Evolutionary conservation across 2,329 filamentous ascomycete species (phyloP).

Genomic region (Pyrenochaeta sp.): DNA sequence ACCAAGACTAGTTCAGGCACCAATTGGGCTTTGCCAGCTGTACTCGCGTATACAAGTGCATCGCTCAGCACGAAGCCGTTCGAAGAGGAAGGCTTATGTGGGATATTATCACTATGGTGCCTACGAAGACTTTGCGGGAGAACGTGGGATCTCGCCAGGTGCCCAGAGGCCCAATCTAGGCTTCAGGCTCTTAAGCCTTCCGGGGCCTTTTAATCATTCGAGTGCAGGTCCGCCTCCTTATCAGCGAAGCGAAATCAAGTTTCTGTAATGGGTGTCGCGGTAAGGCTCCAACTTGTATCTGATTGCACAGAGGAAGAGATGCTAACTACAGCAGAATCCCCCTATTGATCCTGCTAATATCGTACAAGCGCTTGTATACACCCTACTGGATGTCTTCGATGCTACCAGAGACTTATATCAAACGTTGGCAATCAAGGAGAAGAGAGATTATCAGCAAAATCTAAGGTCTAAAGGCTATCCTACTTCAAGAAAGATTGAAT

Average conservation of each 20-base stretch:
- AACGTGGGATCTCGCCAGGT: constrained; percentile 29
- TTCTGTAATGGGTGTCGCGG: constrained; percentile 34
- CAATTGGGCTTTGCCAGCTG: constrained; percentile 49
- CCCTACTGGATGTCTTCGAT: constrained; percentile 46
- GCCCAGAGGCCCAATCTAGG: constrained; percentile 21
- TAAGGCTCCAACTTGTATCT: constrained; percentile 22
- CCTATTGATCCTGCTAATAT: constrained; percentile 37
- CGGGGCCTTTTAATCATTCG: constrained; percentile 23
- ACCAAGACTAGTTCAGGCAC: constrained; percentile 21
- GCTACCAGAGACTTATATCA: constrained; percentile 44
- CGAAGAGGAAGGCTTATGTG: constrained; percentile 20
- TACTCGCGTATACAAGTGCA: constrained; percentile 45
- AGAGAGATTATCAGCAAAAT: constrained; percentile 41
- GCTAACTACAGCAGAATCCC: constrained; percentile 32
- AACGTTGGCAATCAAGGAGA: constrained; percentile 43
- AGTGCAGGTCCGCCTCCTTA: constrained; percentile 19
- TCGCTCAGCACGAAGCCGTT: constrained; percentile 39
- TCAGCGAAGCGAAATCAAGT: constrained; percentile 14
- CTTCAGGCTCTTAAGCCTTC: constrained; percentile 25
- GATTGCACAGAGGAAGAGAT: not conserved
- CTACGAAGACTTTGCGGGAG: constrained; percentile 15
- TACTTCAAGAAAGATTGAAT: constrained; percentile 33
- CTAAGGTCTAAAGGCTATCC: constrained; percentile 42
- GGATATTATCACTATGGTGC: constrained; percentile 18
- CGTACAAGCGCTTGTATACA: constrained; percentile 43